Evolutionary conservation across 1,284 basidiomycete genomes (phyloP).

Genomic region (Ganoderma lucidum): DNA sequence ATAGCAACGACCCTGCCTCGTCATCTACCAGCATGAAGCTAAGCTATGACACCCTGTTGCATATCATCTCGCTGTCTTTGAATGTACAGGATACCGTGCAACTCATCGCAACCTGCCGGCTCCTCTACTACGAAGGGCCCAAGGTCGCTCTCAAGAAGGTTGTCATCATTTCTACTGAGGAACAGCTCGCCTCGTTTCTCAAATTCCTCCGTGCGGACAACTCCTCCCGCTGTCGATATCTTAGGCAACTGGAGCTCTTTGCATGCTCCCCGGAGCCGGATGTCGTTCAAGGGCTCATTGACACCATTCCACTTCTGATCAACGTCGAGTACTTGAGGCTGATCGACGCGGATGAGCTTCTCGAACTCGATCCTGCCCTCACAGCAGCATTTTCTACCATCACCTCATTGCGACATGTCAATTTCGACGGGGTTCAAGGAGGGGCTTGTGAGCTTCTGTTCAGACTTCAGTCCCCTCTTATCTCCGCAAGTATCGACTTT

Average conservation of each 20-base stretch:
- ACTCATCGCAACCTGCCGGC: constrained; percentile 10
- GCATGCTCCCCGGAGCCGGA: not conserved
- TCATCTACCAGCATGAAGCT: not conserved
- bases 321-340: not conserved
- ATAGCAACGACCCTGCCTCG: too few species aligned
- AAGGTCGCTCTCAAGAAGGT: not conserved
- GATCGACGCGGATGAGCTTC: not conserved
- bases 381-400: not conserved
- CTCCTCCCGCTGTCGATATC: not conserved
- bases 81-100: constrained; percentile 32
- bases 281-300: not conserved
- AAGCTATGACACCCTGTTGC: not conserved
- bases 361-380: not conserved
- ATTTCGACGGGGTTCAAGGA: not conserved
- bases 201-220: not conserved
- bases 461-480: not conserved
- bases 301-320: not conserved
- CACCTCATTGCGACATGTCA: not conserved
- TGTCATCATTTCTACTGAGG: not conserved
- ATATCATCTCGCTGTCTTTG: not conserved
- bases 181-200: constrained; percentile 2
- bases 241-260: not conserved
- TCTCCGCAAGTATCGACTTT: not conserved
- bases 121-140: not conserved
- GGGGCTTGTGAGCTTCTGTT: not conserved